Evolutionary conservation across 352 stramenopile genomes (phyloP), one percentile per base, ranked within the genome.

Genomic region (Globisporangium lucens): DNA sequence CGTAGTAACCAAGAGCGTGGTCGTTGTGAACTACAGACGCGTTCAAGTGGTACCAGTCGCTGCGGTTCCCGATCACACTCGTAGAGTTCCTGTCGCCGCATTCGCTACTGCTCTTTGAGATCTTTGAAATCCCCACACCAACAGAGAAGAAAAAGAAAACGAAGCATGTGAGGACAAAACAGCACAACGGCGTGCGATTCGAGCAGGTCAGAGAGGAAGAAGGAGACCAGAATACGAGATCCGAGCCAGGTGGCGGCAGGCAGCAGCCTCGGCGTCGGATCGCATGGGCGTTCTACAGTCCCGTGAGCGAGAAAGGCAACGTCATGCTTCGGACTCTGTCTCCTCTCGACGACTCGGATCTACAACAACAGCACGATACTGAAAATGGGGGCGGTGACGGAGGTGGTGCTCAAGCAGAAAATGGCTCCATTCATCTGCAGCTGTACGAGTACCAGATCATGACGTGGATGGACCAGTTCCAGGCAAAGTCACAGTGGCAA

Each of bases 261-360:
- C 29, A 22, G 1, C 17, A 17, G 36, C 76, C 68, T 17, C 71
- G 15, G 36, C 76, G 68, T 17, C 71, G 67, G 0, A 78, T 90
- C 17, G 85, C 72, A 1, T 93, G 83, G 81, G 76, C 75, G 3
- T 93, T 90, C 62, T 90, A 89, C 41, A 82, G 79, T 35, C 72
- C 78, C 1, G 75, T 91, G 24, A 89, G 72, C 13, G 76, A 71
- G 17, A 70, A 72, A 30, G 82, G 85, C 8, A 75, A 75, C 9
- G 66, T 90, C 27, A 77, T 81, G 0, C 57, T 89, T 15, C 72
- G 20, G 3, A 73, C 43, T 8, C 46, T 74, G 7, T 69, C 29
- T 3, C 65, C 52, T 2, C 20, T 65, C 4, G 29, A 55, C 17
- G 46, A 29, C 22, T 62, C 58, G 27, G 61, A 66, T 9, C n/a